A percentile compares a stretch with the other conserved stretches of the same genome.
These are phyloP conservation scores for Simplicillium sp. DNA, from an alignment of 2,329 filamentous ascomycete genomes.

Conservation along the genomic window DNA sequence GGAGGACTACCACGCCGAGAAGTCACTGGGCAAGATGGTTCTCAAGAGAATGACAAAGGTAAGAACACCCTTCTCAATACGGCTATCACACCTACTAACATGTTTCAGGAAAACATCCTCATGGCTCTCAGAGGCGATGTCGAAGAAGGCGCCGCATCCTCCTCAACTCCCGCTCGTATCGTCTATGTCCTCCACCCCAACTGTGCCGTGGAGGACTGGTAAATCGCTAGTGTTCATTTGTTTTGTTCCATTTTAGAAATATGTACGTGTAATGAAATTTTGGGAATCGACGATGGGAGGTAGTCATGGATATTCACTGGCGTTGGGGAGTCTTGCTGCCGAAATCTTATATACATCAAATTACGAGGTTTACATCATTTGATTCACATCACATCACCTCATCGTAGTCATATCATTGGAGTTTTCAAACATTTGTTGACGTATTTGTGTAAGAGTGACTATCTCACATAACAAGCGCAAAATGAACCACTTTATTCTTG, in stretches of 20 bases:
- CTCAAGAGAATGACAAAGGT: conserved; percentile 95
- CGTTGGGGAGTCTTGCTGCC: neutral
- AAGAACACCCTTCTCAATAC: conserved; percentile 19
- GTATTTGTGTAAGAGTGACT: too few relatives aligned
- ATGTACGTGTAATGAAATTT: neutral
- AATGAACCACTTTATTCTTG: too few relatives aligned
- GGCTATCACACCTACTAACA: conserved; percentile 15
- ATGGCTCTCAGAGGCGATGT: conserved; percentile 63
- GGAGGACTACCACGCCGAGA: conserved; percentile 72
- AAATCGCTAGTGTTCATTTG: conserved; percentile 6
- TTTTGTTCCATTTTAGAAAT: neutral
- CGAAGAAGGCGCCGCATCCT: conserved; percentile 31
- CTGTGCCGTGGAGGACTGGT: conserved; percentile 66
- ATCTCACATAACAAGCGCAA: too few relatives aligned
- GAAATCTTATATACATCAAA: too few relatives aligned
- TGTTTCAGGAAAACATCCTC: conserved; percentile 72
- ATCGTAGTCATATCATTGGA: too few relatives aligned
- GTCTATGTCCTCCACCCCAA: conserved; percentile 93
- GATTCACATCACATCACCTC: too few relatives aligned
- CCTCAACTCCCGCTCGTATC: conserved; percentile 27
- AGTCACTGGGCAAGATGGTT: conserved; percentile 68
- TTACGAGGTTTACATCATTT: too few relatives aligned
- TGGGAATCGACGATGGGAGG: neutral
- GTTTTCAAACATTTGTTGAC: too few relatives aligned
- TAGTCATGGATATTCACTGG: neutral